Evolutionary conservation across 768 basidiomycete species (phyloP).

Genomic region (Lentinula guzmanii): DNA sequence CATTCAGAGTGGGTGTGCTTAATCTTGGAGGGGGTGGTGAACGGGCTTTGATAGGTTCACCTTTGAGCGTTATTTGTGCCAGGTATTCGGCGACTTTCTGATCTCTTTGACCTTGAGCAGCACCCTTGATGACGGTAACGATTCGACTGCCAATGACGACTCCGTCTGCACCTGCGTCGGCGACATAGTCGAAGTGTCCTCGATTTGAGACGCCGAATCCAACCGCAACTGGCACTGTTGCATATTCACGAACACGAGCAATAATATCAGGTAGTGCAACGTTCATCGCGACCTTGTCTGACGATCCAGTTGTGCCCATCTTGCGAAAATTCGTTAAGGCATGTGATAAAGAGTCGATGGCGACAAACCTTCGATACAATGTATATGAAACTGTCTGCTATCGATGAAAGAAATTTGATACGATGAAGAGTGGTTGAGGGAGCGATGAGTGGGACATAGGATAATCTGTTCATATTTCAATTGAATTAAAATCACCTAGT

Average conservation of each 20-base stretch:
- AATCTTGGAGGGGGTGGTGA: conserved; percentile 19
- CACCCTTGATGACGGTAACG: conserved; percentile 71
- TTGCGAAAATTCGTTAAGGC: conserved; percentile 18
- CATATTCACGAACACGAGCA: conserved; percentile 70
- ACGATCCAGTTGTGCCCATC: conserved; percentile 99
- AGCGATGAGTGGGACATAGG: conserved; percentile 93
- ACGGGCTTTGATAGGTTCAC: conserved; percentile 26
- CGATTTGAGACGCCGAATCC: conserved; percentile 95
- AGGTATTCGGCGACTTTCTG: conserved; percentile 68
- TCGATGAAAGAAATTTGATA: conserved; percentile 85
- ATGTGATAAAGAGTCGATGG: conserved; percentile 5
- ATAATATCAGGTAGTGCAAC: conserved; percentile 78
- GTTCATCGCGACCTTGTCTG: conserved; percentile 66
- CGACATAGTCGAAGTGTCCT: conserved; percentile 82
- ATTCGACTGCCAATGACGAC: conserved; percentile 91
- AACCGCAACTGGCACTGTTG: conserved; percentile 83
- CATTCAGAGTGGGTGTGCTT: conserved; percentile 23
- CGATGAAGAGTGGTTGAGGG: conserved; percentile 87
- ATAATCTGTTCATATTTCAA: conserved; percentile 48
- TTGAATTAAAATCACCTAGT: background rate
- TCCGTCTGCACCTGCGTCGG: conserved; percentile 86
- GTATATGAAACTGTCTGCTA: conserved; percentile 97
- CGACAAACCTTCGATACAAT: conserved; percentile 85
- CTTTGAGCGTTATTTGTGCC: conserved; percentile 53
- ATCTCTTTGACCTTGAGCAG: conserved; percentile 42